phyloP scores from a whole-genome alignment of 2,329 filamentous ascomycete species.

The Fusarium sp. region DNA sequence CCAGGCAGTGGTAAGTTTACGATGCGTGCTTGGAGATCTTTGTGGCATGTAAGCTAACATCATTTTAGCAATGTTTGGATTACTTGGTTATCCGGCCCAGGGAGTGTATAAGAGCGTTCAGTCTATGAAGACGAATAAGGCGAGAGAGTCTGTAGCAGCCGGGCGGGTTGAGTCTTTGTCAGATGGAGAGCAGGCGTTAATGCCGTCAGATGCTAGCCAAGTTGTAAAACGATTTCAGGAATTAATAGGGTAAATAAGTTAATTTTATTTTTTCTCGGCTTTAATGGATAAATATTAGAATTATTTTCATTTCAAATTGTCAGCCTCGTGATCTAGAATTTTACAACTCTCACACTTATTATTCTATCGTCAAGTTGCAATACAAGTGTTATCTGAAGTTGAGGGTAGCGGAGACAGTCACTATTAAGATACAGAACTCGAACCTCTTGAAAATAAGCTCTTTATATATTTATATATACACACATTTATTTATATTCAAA shows the following conservation, averaged over 20 bases:
- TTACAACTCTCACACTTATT: no score
- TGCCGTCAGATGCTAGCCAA: fast-evolving
- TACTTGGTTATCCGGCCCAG: not conserved
- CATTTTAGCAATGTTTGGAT: not conserved
- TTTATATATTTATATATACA: no score
- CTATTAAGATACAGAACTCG: no score
- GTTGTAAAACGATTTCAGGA: not conserved
- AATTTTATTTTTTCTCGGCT: no score
- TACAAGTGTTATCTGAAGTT: no score
- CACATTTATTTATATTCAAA: no score
- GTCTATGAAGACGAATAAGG: not conserved
- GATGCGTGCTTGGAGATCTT: fast-evolving
- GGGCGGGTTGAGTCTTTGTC: not conserved
- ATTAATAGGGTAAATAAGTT: not conserved
- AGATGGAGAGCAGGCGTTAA: fast-evolving
- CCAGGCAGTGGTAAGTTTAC: not conserved
- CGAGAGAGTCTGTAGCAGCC: not conserved
- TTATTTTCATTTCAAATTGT: no score
- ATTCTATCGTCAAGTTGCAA: no score
- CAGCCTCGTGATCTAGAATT: no score
- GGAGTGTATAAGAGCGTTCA: not conserved
- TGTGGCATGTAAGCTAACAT: fast-evolving
- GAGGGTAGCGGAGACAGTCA: fast-evolving
- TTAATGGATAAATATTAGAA: no score
- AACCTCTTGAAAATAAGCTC: no score